These are phyloP conservation scores for Patellaria atrata DNA, from an alignment of 495 filamentous ascomycete species.

Conservation along the genomic window DNA sequence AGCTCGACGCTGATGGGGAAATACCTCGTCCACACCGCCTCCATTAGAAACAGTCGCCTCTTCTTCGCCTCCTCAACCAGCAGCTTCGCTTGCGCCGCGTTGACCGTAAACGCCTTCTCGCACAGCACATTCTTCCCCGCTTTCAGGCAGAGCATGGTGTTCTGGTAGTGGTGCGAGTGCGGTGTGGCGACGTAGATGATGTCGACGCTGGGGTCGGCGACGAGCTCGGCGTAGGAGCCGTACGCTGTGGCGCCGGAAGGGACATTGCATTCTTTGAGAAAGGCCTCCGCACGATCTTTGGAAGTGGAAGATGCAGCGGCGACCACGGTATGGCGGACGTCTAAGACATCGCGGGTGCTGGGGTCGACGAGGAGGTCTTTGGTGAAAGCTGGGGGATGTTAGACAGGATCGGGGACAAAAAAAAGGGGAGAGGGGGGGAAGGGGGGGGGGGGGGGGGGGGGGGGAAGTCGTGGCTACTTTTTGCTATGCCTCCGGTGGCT, in stretches of 20 bases:
- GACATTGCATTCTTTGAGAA: conserved; percentile 52
- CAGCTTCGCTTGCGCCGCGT: conserved; percentile 62
- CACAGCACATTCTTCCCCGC: conserved; percentile 83
- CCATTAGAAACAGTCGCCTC: conserved; percentile 89
- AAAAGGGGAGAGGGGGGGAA: background rate
- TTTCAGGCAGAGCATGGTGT: conserved; percentile 64
- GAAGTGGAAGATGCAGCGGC: conserved; percentile 76
- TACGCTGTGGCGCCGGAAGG: conserved; percentile 58
- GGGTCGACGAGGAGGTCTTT: conserved; percentile 73
- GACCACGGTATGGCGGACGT: conserved; percentile 63
- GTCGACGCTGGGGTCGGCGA: conserved; percentile 62
- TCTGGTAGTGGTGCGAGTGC: conserved; percentile 91
- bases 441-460: background rate
- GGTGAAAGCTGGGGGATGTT: conserved; percentile 41
- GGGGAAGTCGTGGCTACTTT: conserved; percentile 9
- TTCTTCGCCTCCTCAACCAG: conserved; percentile 53
- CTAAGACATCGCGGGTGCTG: conserved; percentile 50
- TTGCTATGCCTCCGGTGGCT: conserved; percentile 19
- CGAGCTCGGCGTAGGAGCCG: conserved; percentile 65
- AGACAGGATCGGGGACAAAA: too few relatives aligned
- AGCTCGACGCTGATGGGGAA: conserved; percentile 73
- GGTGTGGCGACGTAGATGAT: conserved; percentile 90
- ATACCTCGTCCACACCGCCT: conserved; percentile 90
- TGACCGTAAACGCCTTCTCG: conserved; percentile 89
- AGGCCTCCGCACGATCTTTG: conserved; percentile 48